Percentiles rank a stretch among this genome's conserved stretches.
Evolutionary conservation across 1,284 basidiomycete species (phyloP).

Genomic region (Ceratobasidium theobromae): DNA sequence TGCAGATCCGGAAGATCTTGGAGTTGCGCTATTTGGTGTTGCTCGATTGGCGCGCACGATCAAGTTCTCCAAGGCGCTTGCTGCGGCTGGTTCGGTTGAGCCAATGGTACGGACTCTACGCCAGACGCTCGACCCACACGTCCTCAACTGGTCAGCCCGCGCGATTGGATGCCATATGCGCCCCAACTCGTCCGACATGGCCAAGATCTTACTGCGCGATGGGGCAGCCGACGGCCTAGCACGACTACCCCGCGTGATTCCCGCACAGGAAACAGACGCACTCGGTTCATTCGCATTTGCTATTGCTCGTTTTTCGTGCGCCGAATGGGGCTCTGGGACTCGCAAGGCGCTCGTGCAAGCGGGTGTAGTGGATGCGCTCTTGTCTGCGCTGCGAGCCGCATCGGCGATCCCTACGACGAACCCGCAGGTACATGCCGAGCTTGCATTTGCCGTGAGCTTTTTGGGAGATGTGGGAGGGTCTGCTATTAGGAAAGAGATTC

Average conservation of each 20-base stretch:
- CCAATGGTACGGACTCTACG: conserved; percentile 31
- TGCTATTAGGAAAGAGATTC: conserved; percentile 35
- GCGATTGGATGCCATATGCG: conserved; percentile 37
- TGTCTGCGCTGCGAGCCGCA: conserved; percentile 33
- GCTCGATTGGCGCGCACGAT: conserved; percentile 33
- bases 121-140: conserved; percentile 30
- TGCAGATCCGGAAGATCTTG: conserved; percentile 13
- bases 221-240: conserved; percentile 35
- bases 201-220: conserved; percentile 33
- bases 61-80: conserved; percentile 34
- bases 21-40: conserved; percentile 29
- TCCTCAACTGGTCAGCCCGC: conserved; percentile 35
- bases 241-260: conserved; percentile 33
- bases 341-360: conserved; percentile 35
- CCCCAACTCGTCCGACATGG: conserved; percentile 35
- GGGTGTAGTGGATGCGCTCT: conserved; percentile 34
- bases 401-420: conserved; percentile 30
- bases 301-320: conserved; percentile 34
- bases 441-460: conserved; percentile 33
- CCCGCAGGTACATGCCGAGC: conserved; percentile 33
- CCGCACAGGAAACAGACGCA: conserved; percentile 28
- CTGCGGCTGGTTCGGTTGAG: conserved; percentile 32
- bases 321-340: conserved; percentile 34
- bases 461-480: conserved; percentile 35
- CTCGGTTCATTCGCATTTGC: conserved; percentile 36